Percentiles rank a stretch among this genome's conserved stretches.
Evolutionary conservation across 2,329 filamentous ascomycete species (phyloP).

Genomic region (Bipolaris oryzae): DNA sequence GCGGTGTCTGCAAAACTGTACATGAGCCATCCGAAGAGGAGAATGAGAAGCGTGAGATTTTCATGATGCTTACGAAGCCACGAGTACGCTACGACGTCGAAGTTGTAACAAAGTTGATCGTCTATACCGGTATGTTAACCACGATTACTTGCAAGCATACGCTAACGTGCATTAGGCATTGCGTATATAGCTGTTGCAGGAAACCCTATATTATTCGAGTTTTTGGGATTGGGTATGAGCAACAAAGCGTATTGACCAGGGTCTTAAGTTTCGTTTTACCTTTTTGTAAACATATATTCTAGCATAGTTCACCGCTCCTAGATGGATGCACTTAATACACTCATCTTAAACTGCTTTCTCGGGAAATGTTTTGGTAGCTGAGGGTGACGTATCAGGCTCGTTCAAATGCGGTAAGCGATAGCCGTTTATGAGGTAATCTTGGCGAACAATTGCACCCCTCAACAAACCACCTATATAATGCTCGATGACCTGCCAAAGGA

Average conservation of each 20-base stretch:
- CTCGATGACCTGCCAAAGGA: neutral
- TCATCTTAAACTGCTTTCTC: neutral
- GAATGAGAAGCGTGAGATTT: slow-evolving; percentile 68
- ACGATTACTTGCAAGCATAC: neutral
- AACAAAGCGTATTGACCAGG: slow-evolving; percentile 9
- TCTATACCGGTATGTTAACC: slow-evolving; percentile 78
- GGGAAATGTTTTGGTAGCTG: too few relatives aligned
- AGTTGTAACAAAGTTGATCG: slow-evolving; percentile 93
- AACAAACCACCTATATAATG: neutral
- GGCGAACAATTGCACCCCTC: neutral
- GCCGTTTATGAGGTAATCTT: neutral
- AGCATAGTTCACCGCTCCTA: slow-evolving; percentile 1
- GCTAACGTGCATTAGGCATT: slow-evolving; percentile 66
- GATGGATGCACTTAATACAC: slow-evolving; percentile 1
- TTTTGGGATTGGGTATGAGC: slow-evolving; percentile 57
- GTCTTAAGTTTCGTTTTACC: neutral
- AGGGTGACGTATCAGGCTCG: neutral
- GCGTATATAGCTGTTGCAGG: slow-evolving; percentile 78
- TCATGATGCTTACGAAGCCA: slow-evolving; percentile 81
- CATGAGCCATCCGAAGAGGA: slow-evolving; percentile 40
- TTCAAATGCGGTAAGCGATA: neutral
- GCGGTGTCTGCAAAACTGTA: slow-evolving; percentile 24
- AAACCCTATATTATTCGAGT: slow-evolving; percentile 75
- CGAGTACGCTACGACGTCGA: slow-evolving; percentile 97
- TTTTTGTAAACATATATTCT: slow-evolving; percentile 4